phyloP scores from a whole-genome alignment of 202 grass and related monocot species.

The Panicum hallii region DNA sequence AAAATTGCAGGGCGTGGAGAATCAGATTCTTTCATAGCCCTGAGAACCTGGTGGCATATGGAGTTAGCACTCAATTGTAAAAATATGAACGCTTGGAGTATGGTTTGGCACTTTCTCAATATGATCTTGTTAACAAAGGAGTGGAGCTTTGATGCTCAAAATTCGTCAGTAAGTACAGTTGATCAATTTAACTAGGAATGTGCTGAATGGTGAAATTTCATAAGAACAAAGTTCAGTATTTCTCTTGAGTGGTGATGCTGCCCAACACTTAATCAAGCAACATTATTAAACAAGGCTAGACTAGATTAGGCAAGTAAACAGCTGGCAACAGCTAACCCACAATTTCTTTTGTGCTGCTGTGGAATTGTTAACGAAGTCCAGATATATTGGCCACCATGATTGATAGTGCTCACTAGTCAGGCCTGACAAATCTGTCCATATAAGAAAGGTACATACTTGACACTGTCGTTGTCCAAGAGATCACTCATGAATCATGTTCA shows the following conservation, averaged over 20 bases:
- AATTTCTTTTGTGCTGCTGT: neutral
- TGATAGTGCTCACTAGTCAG: neutral
- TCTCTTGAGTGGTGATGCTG: neutral
- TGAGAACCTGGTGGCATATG: constrained; percentile 74
- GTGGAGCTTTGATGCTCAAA: neutral
- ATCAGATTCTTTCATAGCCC: constrained; percentile 93
- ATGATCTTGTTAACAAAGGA: neutral
- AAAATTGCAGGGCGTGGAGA: constrained; percentile 88
- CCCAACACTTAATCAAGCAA: constrained; percentile 1
- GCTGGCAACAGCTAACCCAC: neutral
- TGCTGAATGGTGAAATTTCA: neutral
- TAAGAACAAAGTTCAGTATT: neutral
- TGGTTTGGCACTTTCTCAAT: neutral
- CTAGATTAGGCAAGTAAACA: constrained; percentile 6
- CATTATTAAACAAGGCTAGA: constrained; percentile 16
- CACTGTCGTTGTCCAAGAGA: neutral
- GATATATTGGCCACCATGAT: neutral
- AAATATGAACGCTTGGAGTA: constrained; percentile 15
- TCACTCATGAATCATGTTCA: constrained; percentile 34
- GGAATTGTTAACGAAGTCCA: neutral
- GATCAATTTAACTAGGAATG: neutral
- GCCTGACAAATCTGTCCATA: neutral
- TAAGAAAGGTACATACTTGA: constrained; percentile 15
- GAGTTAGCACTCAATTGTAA: constrained; percentile 37
- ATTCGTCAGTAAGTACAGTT: constrained; percentile 10